Evolutionary conservation across 257 asterid genomes (phyloP).

Genomic region (Schizonepeta tenuifolia): DNA sequence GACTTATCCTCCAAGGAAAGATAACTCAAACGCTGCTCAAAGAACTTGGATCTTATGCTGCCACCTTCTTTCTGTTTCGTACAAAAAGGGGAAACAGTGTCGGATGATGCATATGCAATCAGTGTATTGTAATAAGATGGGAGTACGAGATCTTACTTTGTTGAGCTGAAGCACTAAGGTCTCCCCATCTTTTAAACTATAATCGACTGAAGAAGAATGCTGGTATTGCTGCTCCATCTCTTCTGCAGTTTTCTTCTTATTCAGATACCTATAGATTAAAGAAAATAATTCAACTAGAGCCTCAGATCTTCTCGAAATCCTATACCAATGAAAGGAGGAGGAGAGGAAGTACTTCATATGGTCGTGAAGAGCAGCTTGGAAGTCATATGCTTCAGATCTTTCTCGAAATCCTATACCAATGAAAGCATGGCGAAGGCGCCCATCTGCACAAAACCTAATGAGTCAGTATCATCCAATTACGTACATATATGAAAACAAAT

Average conservation of each 20-base stretch:
- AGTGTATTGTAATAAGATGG: neutral
- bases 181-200: conserved; percentile 96
- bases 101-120: conserved; percentile 22
- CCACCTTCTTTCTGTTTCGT: conserved; percentile 63
- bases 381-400: conserved; percentile 95
- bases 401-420: conserved; percentile 98
- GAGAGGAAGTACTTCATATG: conserved; percentile 80
- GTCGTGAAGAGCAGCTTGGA: conserved; percentile 98
- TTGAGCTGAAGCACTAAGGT: conserved; percentile 86
- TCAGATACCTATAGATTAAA: conserved; percentile 68
- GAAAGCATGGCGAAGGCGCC: conserved; percentile 97
- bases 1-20: conserved; percentile 70
- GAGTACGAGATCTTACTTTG: conserved; percentile 50
- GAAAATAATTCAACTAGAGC: neutral
- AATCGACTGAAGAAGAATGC: conserved; percentile 78
- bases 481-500: neutral
- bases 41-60: conserved; percentile 68
- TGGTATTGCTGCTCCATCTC: conserved; percentile 98
- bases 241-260: conserved; percentile 94
- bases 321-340: neutral
- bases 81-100: conserved; percentile 3
- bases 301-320: neutral
- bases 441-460: conserved; percentile 53
- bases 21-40: conserved; percentile 78
- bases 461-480: neutral